These are phyloP conservation scores for Ulmus americana DNA, from an alignment of 331 rosid genomes.

Conservation along the genomic window DNA sequence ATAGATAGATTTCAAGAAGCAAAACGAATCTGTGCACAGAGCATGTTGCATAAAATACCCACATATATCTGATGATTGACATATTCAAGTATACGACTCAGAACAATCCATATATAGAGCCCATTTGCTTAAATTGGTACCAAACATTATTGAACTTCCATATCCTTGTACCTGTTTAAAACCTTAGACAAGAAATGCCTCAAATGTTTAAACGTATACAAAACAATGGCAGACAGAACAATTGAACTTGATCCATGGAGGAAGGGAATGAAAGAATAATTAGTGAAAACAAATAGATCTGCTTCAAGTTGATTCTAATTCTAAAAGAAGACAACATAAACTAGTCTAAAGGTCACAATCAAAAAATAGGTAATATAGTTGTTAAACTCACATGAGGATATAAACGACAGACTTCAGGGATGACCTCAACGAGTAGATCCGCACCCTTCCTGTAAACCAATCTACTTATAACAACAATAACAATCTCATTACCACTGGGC, in stretches of 20 bases:
- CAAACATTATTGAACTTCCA: not conserved
- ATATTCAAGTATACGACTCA: not conserved
- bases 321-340: not conserved
- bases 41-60: not conserved
- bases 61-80: not conserved
- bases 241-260: not conserved
- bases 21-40: not conserved
- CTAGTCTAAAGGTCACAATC: not conserved
- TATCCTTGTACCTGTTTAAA: not conserved
- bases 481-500: slow-evolving; percentile 44
- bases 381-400: slow-evolving; percentile 62
- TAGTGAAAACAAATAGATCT: too few relatives aligned
- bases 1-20: not conserved
- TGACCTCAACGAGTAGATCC: slow-evolving; percentile 92
- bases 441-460: slow-evolving; percentile 90
- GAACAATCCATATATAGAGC: not conserved
- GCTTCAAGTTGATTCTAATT: not conserved
- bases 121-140: not conserved
- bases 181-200: not conserved
- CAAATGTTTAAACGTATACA: not conserved
- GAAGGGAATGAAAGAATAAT: not conserved
- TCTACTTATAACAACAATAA: slow-evolving; percentile 80
- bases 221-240: not conserved
- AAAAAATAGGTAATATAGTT: not conserved
- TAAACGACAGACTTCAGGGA: slow-evolving; percentile 82